These are phyloP conservation scores for Auricularia sp. DNA, from an alignment of 768 basidiomycete genomes.

Conservation along the genomic window DNA sequence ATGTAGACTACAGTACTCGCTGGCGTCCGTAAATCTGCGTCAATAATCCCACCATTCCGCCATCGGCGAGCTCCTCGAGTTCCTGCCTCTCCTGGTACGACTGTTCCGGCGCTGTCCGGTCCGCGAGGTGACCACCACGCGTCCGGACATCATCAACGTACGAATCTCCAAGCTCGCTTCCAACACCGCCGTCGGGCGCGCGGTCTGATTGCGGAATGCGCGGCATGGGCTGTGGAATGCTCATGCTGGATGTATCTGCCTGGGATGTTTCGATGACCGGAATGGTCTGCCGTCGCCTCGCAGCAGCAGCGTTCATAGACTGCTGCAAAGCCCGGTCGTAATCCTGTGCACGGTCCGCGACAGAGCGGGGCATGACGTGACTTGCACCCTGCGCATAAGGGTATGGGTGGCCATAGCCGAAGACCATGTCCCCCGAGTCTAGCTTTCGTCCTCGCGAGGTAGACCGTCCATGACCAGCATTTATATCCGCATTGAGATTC, in stretches of 20 bases:
- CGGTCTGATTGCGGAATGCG: slow-evolving; percentile 35
- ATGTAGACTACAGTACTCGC: slow-evolving; percentile 10
- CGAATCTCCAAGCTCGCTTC: slow-evolving; percentile 56
- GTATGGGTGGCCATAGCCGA: slow-evolving; percentile 2
- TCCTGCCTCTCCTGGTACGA: slow-evolving; percentile 35
- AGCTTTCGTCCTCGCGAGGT: background rate
- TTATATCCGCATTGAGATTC: slow-evolving; percentile 34
- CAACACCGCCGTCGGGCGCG: slow-evolving; percentile 44
- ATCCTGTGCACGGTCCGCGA: slow-evolving; percentile 47
- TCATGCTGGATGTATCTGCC: background rate
- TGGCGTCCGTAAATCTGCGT: slow-evolving; percentile 64
- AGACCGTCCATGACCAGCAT: background rate
- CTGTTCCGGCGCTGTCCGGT: slow-evolving; percentile 27
- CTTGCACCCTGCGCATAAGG: slow-evolving; percentile 2
- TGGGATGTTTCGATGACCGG: background rate
- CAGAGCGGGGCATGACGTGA: slow-evolving; percentile 17
- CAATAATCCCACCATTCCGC: slow-evolving; percentile 74
- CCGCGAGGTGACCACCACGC: slow-evolving; percentile 15
- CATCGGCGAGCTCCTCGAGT: slow-evolving; percentile 62
- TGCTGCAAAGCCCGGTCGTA: slow-evolving; percentile 68
- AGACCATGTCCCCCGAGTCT: background rate
- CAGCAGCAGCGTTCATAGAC: slow-evolving; percentile 37
- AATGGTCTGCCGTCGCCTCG: slow-evolving; percentile 31
- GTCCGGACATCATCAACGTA: slow-evolving; percentile 55
- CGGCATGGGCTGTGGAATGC: background rate